Evolutionary conservation across 2,329 filamentous ascomycete species (phyloP).

Genomic region (Metarhizium anisopliae): DNA sequence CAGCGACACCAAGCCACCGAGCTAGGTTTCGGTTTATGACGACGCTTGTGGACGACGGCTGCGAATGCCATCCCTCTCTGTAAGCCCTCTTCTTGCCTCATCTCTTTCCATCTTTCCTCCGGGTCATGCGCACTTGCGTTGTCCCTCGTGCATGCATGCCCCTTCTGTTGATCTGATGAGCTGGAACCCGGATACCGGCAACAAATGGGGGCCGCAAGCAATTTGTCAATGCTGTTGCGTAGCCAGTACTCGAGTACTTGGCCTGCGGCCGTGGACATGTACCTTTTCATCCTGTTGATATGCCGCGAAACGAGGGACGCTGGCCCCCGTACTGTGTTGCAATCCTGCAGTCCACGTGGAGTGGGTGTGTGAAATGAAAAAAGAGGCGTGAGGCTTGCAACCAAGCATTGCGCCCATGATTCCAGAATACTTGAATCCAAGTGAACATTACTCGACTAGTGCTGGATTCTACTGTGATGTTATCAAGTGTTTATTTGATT

Average conservation of each 20-base stretch:
- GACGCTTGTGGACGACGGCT: too few relatives aligned
- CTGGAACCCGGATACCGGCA: background rate
- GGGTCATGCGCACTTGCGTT: too few relatives aligned
- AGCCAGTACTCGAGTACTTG: background rate
- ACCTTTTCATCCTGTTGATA: background rate
- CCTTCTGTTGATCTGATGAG: background rate
- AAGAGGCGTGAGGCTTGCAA: background rate
- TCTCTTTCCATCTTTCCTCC: too few relatives aligned
- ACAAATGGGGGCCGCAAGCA: background rate
- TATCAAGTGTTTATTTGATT: too few relatives aligned
- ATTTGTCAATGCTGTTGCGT: background rate
- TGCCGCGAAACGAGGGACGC: background rate
- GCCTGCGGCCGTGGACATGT: background rate
- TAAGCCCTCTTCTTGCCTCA: too few relatives aligned
- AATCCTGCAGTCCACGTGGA: background rate
- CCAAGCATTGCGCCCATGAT: background rate
- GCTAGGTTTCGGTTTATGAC: too few relatives aligned
- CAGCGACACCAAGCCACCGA: too few relatives aligned
- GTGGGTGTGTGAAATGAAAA: background rate
- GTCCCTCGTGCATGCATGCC: background rate
- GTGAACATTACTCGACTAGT: background rate
- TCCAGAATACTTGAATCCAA: background rate
- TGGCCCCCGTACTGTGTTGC: background rate
- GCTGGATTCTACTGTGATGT: too few relatives aligned
- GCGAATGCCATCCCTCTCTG: too few relatives aligned